These are phyloP conservation scores for Pythium phragmitis DNA, from an alignment of 352 stramenopile genomes.

Conservation along the genomic window DNA sequence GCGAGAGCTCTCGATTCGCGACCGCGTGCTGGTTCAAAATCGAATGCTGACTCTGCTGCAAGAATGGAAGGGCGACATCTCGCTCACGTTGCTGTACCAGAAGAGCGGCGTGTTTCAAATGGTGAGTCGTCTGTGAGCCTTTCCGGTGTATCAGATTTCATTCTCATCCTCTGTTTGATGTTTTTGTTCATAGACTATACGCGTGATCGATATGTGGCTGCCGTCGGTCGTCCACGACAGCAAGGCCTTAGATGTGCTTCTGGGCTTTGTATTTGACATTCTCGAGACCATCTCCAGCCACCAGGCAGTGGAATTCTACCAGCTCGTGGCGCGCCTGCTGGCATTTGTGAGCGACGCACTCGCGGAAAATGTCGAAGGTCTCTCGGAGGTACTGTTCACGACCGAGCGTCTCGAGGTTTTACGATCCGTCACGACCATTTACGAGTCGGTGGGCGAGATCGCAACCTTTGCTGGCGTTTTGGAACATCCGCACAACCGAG, in stretches of 20 bases:
- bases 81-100: slow-evolving; percentile 69
- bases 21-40: slow-evolving; percentile 55
- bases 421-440: slow-evolving; percentile 49
- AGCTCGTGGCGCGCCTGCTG: slow-evolving; percentile 47
- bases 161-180: not conserved
- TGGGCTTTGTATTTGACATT: slow-evolving; percentile 68
- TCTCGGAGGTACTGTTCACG: slow-evolving; percentile 41
- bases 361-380: slow-evolving; percentile 34
- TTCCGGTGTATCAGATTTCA: not conserved
- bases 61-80: slow-evolving; percentile 57
- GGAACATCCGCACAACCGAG: slow-evolving; percentile 33
- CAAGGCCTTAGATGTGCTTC: slow-evolving; percentile 35
- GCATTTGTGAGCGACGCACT: slow-evolving; percentile 55
- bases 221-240: slow-evolving; percentile 37
- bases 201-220: slow-evolving; percentile 57
- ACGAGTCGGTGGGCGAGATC: slow-evolving; percentile 43
- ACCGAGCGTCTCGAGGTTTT: slow-evolving; percentile 36
- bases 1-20: slow-evolving; percentile 50
- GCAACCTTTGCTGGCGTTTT: slow-evolving; percentile 46
- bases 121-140: slow-evolving; percentile 29
- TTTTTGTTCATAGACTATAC: slow-evolving; percentile 39
- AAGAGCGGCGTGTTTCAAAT: slow-evolving; percentile 60
- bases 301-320: slow-evolving; percentile 67
- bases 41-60: slow-evolving; percentile 36
- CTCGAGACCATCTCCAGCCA: slow-evolving; percentile 60